phyloP scores from a whole-genome alignment of 768 basidiomycete genomes.

The Dacryopinax primogenitus region DNA sequence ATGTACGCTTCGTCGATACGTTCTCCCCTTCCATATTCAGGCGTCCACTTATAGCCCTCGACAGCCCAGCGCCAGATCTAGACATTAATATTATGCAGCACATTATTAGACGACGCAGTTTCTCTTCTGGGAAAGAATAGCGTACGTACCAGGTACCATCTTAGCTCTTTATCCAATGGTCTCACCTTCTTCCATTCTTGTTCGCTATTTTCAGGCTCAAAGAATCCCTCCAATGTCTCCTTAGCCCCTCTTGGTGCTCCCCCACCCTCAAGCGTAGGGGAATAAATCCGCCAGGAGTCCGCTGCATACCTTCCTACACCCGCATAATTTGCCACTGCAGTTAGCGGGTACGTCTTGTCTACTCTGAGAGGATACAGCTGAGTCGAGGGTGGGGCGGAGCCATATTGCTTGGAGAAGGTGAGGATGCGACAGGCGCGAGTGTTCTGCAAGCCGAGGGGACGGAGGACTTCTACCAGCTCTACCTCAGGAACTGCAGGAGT shows the following conservation, averaged over 20 bases:
- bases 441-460: slow-evolving; percentile 46
- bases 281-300: slow-evolving; percentile 67
- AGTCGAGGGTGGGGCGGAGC: slow-evolving; percentile 32
- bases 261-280: slow-evolving; percentile 18
- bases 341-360: slow-evolving; percentile 32
- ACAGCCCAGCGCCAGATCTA: slow-evolving; percentile 67
- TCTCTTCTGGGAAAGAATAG: neutral
- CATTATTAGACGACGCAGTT: neutral
- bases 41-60: slow-evolving; percentile 41
- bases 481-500: slow-evolving; percentile 36
- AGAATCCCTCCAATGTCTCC: slow-evolving; percentile 17
- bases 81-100: slow-evolving; percentile 5
- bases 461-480: slow-evolving; percentile 37
- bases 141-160: slow-evolving; percentile 48
- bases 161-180: slow-evolving; percentile 57
- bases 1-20: neutral
- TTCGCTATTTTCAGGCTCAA: slow-evolving; percentile 11
- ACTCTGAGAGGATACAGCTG: slow-evolving; percentile 19
- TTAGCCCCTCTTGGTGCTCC: slow-evolving; percentile 21
- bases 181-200: slow-evolving; percentile 49
- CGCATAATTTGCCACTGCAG: slow-evolving; percentile 44
- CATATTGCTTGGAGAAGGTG: slow-evolving; percentile 39
- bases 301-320: slow-evolving; percentile 60
- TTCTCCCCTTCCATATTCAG: slow-evolving; percentile 28
- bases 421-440: slow-evolving; percentile 46